A percentile compares a stretch with the other conserved stretches of the same genome.
Conservation (phyloP, 1,139 yeast species). For the Protomyces macrosporus region DNA sequence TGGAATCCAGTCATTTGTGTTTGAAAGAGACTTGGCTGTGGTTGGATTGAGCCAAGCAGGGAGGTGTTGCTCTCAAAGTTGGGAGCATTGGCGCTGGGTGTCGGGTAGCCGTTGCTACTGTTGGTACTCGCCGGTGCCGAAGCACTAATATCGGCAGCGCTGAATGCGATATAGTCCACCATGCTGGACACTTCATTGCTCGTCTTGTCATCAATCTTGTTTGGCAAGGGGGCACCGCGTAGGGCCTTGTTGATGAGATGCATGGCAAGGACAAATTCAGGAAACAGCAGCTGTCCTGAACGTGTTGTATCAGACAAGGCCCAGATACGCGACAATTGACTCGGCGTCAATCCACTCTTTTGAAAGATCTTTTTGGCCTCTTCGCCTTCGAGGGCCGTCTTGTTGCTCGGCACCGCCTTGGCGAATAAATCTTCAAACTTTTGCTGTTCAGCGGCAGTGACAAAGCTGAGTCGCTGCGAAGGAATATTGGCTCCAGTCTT, state of each 20-base stretch:
- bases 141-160: conserved; percentile 13
- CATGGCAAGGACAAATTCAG: conserved; percentile 91
- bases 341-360: conserved; percentile 73
- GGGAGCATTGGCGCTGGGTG: conserved; percentile 8
- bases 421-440: conserved; percentile 75
- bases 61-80: conserved; percentile 12
- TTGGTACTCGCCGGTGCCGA: not conserved
- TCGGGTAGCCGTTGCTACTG: not conserved
- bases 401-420: conserved; percentile 42
- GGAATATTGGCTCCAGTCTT: conserved; percentile 35
- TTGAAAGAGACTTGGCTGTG: not conserved
- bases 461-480: conserved; percentile 78
- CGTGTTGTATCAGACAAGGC: conserved; percentile 72
- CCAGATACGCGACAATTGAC: conserved; percentile 83
- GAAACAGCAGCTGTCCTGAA: conserved; percentile 79
- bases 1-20: conserved; percentile 39
- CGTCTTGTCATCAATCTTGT: conserved; percentile 63
- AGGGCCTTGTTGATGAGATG: conserved; percentile 76
- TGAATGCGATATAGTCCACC: conserved; percentile 63
- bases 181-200: conserved; percentile 77
- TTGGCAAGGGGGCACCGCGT: conserved; percentile 73
- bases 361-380: conserved; percentile 72
- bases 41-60: conserved; percentile 10
- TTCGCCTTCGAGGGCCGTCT: conserved; percentile 64
- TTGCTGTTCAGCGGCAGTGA: conserved; percentile 76